phyloP scores from a whole-genome alignment of 2,329 filamentous ascomycete genomes.

The Chaetomium sp. region DNA sequence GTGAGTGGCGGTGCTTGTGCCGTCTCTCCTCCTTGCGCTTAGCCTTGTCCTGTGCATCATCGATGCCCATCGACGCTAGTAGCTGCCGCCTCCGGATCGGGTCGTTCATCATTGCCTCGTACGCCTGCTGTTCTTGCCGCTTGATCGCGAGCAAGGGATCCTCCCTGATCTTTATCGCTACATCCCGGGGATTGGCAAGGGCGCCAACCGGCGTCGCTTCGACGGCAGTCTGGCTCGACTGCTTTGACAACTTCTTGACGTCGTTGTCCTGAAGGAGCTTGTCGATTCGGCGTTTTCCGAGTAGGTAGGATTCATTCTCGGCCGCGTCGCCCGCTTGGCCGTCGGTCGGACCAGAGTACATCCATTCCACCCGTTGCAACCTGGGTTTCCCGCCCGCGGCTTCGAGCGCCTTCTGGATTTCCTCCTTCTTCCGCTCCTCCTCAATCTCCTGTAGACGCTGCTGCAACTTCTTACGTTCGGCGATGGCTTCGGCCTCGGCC shows the following conservation, averaged over 20 bases:
- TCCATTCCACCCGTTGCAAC: slow-evolving; percentile 89
- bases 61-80: slow-evolving; percentile 63
- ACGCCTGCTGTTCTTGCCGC: slow-evolving; percentile 81
- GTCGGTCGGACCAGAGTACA: slow-evolving; percentile 86
- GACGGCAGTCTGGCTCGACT: slow-evolving; percentile 61
- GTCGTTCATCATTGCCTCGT: slow-evolving; percentile 79
- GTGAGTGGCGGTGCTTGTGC: slow-evolving; percentile 47
- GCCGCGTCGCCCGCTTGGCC: slow-evolving; percentile 77
- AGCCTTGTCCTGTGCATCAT: slow-evolving; percentile 46
- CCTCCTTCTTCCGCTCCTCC: slow-evolving; percentile 89
- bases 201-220: slow-evolving; percentile 69
- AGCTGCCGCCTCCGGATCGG: slow-evolving; percentile 68
- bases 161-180: slow-evolving; percentile 80
- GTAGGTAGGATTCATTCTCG: slow-evolving; percentile 89
- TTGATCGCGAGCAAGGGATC: slow-evolving; percentile 94
- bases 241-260: slow-evolving; percentile 75
- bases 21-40: slow-evolving; percentile 46
- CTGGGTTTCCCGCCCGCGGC: slow-evolving; percentile 78
- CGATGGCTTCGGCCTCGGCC: slow-evolving; percentile 86
- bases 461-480: slow-evolving; percentile 92
- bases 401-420: slow-evolving; percentile 87
- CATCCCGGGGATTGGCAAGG: slow-evolving; percentile 66
- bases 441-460: slow-evolving; percentile 90
- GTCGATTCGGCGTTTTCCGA: slow-evolving; percentile 92
- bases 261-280: slow-evolving; percentile 77